Evolutionary conservation across 768 basidiomycete species (phyloP), one percentile per base, ranked within the genome.

Genomic region (Peribolospora baueri): DNA sequence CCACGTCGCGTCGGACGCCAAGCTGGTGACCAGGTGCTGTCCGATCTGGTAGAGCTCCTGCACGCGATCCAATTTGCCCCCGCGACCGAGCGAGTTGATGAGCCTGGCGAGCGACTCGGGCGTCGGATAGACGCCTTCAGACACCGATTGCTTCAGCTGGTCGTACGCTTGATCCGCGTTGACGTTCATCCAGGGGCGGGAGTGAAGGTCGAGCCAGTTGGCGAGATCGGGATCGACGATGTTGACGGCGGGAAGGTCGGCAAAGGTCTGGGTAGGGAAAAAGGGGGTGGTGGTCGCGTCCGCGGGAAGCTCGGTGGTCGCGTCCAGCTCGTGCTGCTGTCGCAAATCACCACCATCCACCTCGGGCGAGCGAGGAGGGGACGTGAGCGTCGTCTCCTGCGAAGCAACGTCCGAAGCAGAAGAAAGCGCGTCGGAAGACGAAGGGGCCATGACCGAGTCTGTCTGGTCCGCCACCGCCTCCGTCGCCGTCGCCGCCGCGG

Each of bases 31-130:
- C 2, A 81, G 68, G 9, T 64, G 63, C 67, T 90, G 85, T 6
- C 80, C 79, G 37, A 75, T 69, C 14, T 70, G 68, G 67, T 95
- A 93, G 14, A 81, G 67, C 48, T 75, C 71, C 14, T 71, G 70
- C 7, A 82, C 76, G 62, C 79, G 77, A 6, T 76, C 70, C 46
- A 79, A 61, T 53, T 79, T 73, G 50, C 74, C 72, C 6, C 68
- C 52, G 39, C 86, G 77, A 13, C 84, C 84, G 10, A 85, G 72
- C 4, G 69, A 68, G 56, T 78, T 75, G 61, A 90, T 79, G 36
- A 93, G 68, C 8, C 72, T 71, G 11, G 74, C 77, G 38, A 88
- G 62, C 5, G 72, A 70, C 9, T 66, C 66, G 3, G 76, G 70
- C 6, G 70, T 64, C 1, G 84, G 80, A 50, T 74, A 75, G 7